Percentiles rank a stretch among this genome's conserved stretches.
These are phyloP conservation scores for Candida qinlingensis DNA, from an alignment of 805 yeast species.

Conservation along the genomic window DNA sequence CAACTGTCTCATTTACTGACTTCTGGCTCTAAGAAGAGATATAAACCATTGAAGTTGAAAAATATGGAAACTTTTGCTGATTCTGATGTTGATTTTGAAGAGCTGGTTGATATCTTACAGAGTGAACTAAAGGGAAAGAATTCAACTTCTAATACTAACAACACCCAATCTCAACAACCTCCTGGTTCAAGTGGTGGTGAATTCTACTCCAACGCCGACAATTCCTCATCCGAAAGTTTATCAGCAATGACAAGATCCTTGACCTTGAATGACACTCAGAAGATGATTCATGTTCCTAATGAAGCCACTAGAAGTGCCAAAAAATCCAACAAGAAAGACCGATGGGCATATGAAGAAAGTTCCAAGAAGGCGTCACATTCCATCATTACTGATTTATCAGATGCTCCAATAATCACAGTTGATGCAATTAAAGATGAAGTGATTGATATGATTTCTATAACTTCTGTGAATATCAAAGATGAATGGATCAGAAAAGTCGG, in stretches of 20 bases:
- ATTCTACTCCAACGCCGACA: conserved; percentile 18
- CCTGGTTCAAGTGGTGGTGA: conserved; percentile 16
- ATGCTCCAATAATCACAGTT: conserved; percentile 70
- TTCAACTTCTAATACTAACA: neutral
- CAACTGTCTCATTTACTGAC: conserved; percentile 11
- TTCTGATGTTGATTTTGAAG: conserved; percentile 66
- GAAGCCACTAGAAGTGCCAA: conserved; percentile 77
- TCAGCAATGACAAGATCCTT: conserved; percentile 22
- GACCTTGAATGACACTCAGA: conserved; percentile 39
- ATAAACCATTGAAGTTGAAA: conserved; percentile 72
- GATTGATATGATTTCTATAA: conserved; percentile 73
- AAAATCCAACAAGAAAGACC: conserved; percentile 69
- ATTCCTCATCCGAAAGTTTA: conserved; percentile 19
- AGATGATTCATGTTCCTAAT: conserved; percentile 63
- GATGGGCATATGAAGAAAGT: conserved; percentile 70
- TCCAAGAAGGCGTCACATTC: conserved; percentile 56
- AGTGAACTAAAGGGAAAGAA: conserved; percentile 19
- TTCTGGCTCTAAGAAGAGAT: conserved; percentile 39
- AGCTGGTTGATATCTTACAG: conserved; percentile 44
- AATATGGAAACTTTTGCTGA: conserved; percentile 59
- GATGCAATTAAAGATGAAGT: conserved; percentile 80
- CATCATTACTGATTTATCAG: conserved; percentile 48
- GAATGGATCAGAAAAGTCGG: conserved; percentile 79
- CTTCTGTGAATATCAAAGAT: conserved; percentile 70
- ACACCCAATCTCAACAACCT: neutral